Evolutionary conservation across 164 flowering plant genomes (phyloP).

Genomic region (Buxus sempervirens): DNA sequence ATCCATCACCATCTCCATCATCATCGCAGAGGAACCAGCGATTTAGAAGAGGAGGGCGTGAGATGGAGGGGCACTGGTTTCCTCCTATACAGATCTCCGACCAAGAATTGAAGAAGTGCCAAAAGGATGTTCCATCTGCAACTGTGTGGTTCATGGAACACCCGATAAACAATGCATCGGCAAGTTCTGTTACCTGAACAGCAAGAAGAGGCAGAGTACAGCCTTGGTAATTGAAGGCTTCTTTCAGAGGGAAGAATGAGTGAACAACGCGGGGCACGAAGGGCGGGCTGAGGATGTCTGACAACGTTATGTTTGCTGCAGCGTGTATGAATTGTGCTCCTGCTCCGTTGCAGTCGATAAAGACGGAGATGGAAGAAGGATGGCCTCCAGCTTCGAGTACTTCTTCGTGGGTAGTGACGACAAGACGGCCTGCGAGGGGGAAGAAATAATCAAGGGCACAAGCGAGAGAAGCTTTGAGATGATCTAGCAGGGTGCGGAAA

Average conservation of each 20-base stretch:
- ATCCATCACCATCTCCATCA: background rate
- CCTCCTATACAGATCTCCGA: conserved; percentile 17
- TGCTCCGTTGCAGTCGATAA: conserved; percentile 19
- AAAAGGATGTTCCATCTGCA: too few relatives aligned
- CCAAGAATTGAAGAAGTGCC: conserved; percentile 28
- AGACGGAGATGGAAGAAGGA: conserved; percentile 13
- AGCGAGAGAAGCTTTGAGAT: conserved; percentile 25
- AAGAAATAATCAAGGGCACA: conserved; percentile 21
- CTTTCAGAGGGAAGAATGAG: conserved; percentile 15
- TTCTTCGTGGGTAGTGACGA: conserved; percentile 7
- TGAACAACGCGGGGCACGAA: conserved; percentile 11
- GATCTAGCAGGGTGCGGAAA: background rate
- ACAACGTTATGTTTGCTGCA: conserved; percentile 17
- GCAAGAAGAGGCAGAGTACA: conserved; percentile 11
- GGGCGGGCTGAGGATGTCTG: conserved; percentile 33
- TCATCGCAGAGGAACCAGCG: conserved; percentile 18
- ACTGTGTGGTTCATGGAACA: conserved; percentile 21
- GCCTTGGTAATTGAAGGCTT: conserved; percentile 14
- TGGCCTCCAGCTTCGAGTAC: background rate
- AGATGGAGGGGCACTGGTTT: background rate
- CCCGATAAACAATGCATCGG: conserved; percentile 30
- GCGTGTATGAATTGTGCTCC: conserved; percentile 55
- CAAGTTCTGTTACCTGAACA: too few relatives aligned
- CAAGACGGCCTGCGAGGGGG: conserved; percentile 34
- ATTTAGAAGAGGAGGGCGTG: conserved; percentile 15